Evolutionary conservation across 1,284 basidiomycete genomes (phyloP), one percentile per base, ranked within the genome.

Genomic region (Volvariella surrecta): DNA sequence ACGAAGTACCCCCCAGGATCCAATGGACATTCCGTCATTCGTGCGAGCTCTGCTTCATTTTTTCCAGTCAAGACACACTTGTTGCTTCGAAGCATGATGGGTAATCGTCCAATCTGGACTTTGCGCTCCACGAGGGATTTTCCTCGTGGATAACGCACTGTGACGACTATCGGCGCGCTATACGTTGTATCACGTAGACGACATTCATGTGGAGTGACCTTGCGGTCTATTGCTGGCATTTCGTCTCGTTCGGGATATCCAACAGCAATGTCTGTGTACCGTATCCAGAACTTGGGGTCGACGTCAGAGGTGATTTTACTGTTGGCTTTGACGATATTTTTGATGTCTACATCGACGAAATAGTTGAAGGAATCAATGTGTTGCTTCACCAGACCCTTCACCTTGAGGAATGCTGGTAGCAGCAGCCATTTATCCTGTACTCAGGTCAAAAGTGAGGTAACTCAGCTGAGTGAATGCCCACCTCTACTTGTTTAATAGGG

Each of bases 331-430:
- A 97, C 82, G 55, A 99, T 98, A 55, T 95, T 95, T 62, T 94
- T 95, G 59, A 98, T 88, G 59, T 97, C 94, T 31, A 89, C 85
- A 57, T 99, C 89, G 55, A 99, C 91, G 61, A 99, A 99, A 65
- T 98, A 96, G 69, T 99, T 99, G 82, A 96, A 99, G 7, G 94
- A 98, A 64, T 99, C 97, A 54, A 99, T 91, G 60, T 99, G 96
- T 62, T 99, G 96, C 68, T 99, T 99, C 49, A 97, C 94, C n/a
- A 98, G 80, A 52, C 94, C 94, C 57, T 97, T 98, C 49, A 94
- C 89, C 63, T 94, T 89, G 45, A 98, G 72, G 57, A 97, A 98
- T 8, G 93, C 93, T 1, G 94, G 94, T 2, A 98, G 68, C 9
- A 98, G 68, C 37, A 95, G 79, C 94, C 94, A 98, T 79, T 98